A percentile compares a stretch with the other conserved stretches of the same genome.
These are phyloP conservation scores for Boletus pseudo-olivaceus DNA, from an alignment of 768 basidiomycete genomes.

Conservation along the genomic window DNA sequence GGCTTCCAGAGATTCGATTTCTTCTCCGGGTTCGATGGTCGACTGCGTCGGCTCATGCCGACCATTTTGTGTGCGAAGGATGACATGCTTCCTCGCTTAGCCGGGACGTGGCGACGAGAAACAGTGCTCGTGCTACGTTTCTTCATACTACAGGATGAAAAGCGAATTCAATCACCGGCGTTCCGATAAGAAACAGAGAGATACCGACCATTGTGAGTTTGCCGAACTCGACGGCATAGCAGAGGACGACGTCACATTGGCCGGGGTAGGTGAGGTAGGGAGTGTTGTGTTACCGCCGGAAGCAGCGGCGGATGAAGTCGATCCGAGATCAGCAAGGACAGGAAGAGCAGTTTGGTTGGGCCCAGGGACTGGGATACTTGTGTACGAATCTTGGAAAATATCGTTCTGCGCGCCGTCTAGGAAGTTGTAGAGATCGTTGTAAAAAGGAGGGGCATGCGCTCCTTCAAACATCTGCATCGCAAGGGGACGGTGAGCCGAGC, in stretches of 20 bases:
- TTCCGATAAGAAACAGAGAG: not conserved
- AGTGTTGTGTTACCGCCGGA: not conserved
- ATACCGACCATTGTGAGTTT: conserved; percentile 14
- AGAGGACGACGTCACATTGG: not conserved
- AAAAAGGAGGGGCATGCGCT: conserved; percentile 56
- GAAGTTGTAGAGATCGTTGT: conserved; percentile 71
- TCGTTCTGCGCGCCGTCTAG: conserved; percentile 68
- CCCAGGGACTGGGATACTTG: conserved; percentile 41
- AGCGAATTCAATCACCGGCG: not conserved
- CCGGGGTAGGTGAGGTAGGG: not conserved
- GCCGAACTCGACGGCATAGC: not conserved
- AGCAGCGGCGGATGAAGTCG: not conserved
- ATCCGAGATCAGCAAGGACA: conserved; percentile 1
- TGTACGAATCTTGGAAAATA: conserved; percentile 63
- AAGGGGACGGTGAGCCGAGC: not conserved
- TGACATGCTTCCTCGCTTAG: not conserved
- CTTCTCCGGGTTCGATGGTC: not conserved
- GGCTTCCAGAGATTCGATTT: conserved; percentile 15
- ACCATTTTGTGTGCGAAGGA: conserved; percentile 2
- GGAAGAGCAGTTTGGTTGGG: conserved; percentile 32
- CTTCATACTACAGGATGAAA: not conserved
- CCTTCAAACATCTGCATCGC: conserved; percentile 60
- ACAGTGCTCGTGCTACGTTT: not conserved
- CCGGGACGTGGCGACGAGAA: conserved; percentile 7
- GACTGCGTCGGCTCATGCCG: conserved; percentile 13